Evolutionary conservation across 2,329 filamentous ascomycete genomes (phyloP).

Genomic region (Colletotrichum shisoi): DNA sequence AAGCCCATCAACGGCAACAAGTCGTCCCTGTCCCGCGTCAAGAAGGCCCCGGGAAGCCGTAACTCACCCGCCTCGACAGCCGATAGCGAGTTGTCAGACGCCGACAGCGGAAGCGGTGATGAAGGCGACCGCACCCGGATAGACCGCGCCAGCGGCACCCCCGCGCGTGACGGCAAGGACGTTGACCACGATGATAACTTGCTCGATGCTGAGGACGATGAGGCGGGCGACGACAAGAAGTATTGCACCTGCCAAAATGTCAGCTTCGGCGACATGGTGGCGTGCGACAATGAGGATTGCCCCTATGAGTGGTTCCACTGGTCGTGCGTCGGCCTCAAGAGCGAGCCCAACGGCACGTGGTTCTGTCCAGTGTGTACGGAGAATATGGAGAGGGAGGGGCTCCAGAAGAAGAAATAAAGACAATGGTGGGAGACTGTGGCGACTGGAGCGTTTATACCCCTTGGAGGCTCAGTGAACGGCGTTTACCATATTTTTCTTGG

Average conservation of each 20-base stretch:
- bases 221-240: constrained; percentile 78
- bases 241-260: constrained; percentile 86
- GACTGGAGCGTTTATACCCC: constrained; percentile 31
- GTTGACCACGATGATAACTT: constrained; percentile 62
- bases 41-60: constrained; percentile 61
- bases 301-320: constrained; percentile 90
- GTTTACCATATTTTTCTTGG: not conserved
- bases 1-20: constrained; percentile 59
- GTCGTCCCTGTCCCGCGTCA: constrained; percentile 69
- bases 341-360: constrained; percentile 72
- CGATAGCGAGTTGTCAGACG: constrained; percentile 71
- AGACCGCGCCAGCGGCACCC: constrained; percentile 40
- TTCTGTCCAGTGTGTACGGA: constrained; percentile 70
- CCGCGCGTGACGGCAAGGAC: constrained; percentile 49
- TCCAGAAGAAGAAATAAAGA: constrained; percentile 28
- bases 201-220: constrained; percentile 69
- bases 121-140: constrained; percentile 54
- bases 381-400: constrained; percentile 57
- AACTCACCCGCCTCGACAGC: constrained; percentile 70
- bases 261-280: constrained; percentile 88
- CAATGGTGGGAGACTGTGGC: not conserved
- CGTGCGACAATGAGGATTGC: constrained; percentile 84
- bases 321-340: constrained; percentile 74
- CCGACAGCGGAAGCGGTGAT: constrained; percentile 63
- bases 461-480: constrained; percentile 9